Conservation (phyloP, 805 yeast species). For the Ogataea pignaliae region DNA sequence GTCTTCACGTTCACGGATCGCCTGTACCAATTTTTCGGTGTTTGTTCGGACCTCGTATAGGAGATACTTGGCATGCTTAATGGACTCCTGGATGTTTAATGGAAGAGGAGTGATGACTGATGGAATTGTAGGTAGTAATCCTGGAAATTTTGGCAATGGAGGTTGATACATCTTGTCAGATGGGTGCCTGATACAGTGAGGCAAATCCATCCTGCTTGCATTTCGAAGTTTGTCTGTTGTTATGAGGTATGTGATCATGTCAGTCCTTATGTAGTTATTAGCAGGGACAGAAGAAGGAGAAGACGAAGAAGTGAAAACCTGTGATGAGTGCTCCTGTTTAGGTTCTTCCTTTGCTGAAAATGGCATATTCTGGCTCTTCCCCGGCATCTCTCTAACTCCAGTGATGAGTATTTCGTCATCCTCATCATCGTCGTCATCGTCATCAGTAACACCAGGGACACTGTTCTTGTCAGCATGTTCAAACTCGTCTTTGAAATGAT, state of each 20-base stretch:
- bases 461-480: not conserved
- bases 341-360: no score
- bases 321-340: no score
- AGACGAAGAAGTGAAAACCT: no score
- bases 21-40: no score
- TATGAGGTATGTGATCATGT: not conserved
- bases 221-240: not conserved
- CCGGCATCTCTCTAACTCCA: not conserved
- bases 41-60: no score
- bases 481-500: not conserved
- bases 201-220: not conserved
- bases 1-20: no score
- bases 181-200: not conserved
- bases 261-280: no score
- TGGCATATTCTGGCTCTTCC: no score
- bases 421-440: constrained; percentile 6
- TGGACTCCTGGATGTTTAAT: no score
- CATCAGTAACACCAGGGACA: not conserved
- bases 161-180: not conserved
- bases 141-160: not conserved
- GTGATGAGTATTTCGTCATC: constrained; percentile 5
- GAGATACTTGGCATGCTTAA: no score
- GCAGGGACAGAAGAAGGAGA: no score
- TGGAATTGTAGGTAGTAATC: not conserved
- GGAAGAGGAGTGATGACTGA: no score